Conservation (phyloP, 1,284 basidiomycete species). For the Tranzscheliella williamsii region DNA sequence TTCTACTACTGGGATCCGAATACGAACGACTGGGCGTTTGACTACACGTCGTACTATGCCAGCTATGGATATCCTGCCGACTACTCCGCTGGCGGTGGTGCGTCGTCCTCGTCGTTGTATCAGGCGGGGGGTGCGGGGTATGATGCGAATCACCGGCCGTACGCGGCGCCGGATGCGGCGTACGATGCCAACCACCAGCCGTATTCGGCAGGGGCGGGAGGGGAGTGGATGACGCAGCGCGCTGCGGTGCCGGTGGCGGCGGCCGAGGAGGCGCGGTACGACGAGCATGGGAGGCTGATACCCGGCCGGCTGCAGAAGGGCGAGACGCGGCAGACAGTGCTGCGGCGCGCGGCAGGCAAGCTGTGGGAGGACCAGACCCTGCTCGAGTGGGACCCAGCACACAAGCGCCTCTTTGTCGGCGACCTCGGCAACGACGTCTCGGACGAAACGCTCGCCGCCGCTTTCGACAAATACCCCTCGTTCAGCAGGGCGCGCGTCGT, state of each 20-base stretch:
- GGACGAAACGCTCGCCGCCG: conserved; percentile 86
- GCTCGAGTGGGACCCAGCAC: conserved; percentile 96
- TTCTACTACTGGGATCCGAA: conserved; percentile 59
- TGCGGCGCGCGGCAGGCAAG: conserved; percentile 91
- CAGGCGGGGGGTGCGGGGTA: conserved; percentile 3
- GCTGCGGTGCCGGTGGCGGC: conserved; percentile 7
- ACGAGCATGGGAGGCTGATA: conserved; percentile 28
- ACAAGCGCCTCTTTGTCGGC: conserved; percentile 97
- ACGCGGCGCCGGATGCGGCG: not conserved
- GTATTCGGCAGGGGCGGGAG: too few species aligned
- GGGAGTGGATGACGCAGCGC: not conserved
- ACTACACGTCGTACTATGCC: conserved; percentile 56
- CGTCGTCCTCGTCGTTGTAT: conserved; percentile 5
- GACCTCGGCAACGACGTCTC: conserved; percentile 98
- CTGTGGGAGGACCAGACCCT: conserved; percentile 97
- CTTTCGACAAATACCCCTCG: conserved; percentile 83
- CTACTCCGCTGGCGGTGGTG: conserved; percentile 19
- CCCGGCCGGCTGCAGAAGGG: conserved; percentile 70
- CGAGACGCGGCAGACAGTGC: conserved; percentile 88
- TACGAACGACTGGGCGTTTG: conserved; percentile 56
- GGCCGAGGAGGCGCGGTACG: conserved; percentile 10
- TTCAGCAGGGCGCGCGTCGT: conserved; percentile 95
- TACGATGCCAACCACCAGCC: conserved; percentile 13
- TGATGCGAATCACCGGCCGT: not conserved
- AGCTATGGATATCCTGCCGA: conserved; percentile 47